Evolutionary conservation across 1,284 basidiomycete genomes (phyloP), one percentile per base, ranked within the genome.

Genomic region (Melanopsichium pennsylvanicum): DNA sequence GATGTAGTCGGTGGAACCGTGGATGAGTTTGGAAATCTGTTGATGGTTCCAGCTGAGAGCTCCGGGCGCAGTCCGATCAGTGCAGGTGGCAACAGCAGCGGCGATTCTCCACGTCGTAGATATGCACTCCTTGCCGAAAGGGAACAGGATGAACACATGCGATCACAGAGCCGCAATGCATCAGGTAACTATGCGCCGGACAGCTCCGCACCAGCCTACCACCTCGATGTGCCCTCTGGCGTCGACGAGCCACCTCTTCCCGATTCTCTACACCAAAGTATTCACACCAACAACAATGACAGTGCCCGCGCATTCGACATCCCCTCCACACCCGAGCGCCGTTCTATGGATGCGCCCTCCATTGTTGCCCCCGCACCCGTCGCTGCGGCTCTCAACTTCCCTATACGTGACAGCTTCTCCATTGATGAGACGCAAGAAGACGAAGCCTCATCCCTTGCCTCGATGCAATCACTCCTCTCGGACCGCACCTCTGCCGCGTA

Each of bases 1-100:
- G 68, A 70, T 29, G 71, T 70, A 2, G 63, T 73, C 2, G 62
- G 69, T 6, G 71, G 57, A 12, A 66, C 68, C 5, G 55, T 70
- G 12, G 63, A 70, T 33, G 63, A 73, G 36, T 57, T 70, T 13
- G 62, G 68, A 36, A 62, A 60, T 21, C 37, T 60, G 27, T 54
- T 70, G 19, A 49, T 70, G 26, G 68, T 61, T 2, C 63, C 67
- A 3, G 45, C 52, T 7, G 67, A 64, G n/a, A n/a, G 49, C 1
- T 55, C 54, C 1, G 7, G 45, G 16, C 52, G 49, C 33, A 45
- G 33, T 11, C 46, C 38, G 19, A 42, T 6, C 25, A 23, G 21
- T 13, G n/a, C 12, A 10, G 31, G 40, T 25, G 29, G 16, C 5
- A 43, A 34, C 37, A 40, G 33, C 27, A 43, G 36, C 15, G 42